Evolutionary conservation across 768 basidiomycete genomes (phyloP).

Genomic region (Lactarius trivialis): DNA sequence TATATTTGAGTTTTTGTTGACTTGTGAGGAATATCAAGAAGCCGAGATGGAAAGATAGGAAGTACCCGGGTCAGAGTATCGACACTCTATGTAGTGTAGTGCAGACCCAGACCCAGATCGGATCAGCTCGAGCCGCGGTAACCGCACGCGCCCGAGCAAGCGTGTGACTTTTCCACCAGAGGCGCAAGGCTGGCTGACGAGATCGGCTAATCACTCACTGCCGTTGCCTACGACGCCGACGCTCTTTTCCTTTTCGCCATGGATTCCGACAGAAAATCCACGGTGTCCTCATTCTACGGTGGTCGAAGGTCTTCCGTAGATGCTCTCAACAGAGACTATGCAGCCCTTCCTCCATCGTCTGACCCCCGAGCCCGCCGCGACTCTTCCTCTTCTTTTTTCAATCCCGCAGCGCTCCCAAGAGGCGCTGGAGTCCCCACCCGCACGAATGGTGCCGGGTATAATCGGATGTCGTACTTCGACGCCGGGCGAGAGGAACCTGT

Average conservation of each 20-base stretch:
- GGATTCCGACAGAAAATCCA: slow-evolving; percentile 75
- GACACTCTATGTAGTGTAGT: too few relatives aligned
- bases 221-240: slow-evolving; percentile 11
- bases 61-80: too few relatives aligned
- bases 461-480: slow-evolving; percentile 59
- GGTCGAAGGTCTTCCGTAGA: slow-evolving; percentile 56
- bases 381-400: slow-evolving; percentile 65
- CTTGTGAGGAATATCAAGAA: background rate
- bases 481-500: slow-evolving; percentile 69
- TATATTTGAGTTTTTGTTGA: background rate
- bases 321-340: slow-evolving; percentile 50
- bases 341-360: slow-evolving; percentile 27
- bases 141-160: background rate
- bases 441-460: slow-evolving; percentile 55
- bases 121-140: background rate
- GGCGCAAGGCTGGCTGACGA: background rate
- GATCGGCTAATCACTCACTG: background rate
- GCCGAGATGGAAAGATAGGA: background rate
- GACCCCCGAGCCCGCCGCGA: slow-evolving; percentile 47
- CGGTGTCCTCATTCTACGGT: slow-evolving; percentile 75
- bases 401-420: slow-evolving; percentile 30
- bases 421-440: slow-evolving; percentile 25
- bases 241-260: slow-evolving; percentile 31
- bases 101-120: too few relatives aligned
- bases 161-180: background rate